phyloP scores from a whole-genome alignment of 257 asterid species.

The Penstemon eatonii region DNA sequence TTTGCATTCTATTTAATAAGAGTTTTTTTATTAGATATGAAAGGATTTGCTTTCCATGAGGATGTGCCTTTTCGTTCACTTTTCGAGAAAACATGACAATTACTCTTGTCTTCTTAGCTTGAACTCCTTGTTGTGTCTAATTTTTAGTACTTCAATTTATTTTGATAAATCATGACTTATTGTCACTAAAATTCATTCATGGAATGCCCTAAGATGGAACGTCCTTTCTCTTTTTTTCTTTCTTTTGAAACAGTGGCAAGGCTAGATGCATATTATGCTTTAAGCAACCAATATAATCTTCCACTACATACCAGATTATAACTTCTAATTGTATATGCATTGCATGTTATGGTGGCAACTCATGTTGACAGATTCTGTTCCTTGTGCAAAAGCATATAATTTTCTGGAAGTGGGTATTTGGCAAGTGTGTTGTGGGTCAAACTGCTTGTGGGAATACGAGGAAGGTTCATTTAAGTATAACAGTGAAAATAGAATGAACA shows the following conservation, averaged over 20 bases:
- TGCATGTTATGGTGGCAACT: constrained; percentile 4
- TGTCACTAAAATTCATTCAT: neutral
- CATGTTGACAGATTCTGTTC: constrained; percentile 4
- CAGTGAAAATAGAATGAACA: neutral
- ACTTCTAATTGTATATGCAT: neutral
- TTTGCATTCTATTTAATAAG: neutral
- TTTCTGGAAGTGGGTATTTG: constrained; percentile 8
- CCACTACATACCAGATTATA: neutral
- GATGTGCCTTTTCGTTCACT: neutral
- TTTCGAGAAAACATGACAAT: neutral
- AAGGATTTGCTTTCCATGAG: neutral
- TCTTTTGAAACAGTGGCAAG: constrained; percentile 12
- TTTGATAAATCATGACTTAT: neutral
- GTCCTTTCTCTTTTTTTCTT: too few species aligned
- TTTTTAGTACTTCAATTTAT: neutral
- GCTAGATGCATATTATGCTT: neutral
- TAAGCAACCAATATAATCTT: neutral
- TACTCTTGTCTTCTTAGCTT: constrained; percentile 3
- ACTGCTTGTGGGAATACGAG: neutral
- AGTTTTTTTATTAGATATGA: neutral
- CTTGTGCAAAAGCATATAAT: constrained; percentile 13
- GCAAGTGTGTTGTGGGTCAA: constrained; percentile 4
- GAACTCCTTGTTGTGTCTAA: constrained; percentile 6
- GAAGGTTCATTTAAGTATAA: neutral
- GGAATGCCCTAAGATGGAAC: constrained; percentile 6